A percentile compares a stretch with the other conserved stretches of the same genome.
Evolutionary conservation across 805 yeast species (phyloP).

Genomic region (Saccharomycopsis amapae): DNA sequence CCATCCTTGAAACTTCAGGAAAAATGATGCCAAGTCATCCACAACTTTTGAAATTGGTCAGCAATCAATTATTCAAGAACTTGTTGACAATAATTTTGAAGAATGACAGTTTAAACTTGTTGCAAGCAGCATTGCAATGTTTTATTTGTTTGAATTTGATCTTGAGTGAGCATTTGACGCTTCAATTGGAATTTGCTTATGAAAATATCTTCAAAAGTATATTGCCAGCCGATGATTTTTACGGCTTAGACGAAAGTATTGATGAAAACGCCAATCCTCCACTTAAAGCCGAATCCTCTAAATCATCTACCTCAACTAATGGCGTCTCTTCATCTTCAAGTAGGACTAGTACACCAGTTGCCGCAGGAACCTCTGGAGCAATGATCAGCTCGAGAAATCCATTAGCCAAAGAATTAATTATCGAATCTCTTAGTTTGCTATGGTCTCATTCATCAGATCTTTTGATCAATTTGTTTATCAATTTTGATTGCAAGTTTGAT

Average conservation of each 20-base stretch:
- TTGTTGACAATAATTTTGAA: constrained; percentile 72
- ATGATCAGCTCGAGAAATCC: constrained; percentile 26
- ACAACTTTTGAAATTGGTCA: constrained; percentile 51
- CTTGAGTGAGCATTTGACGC: constrained; percentile 55
- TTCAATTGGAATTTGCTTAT: constrained; percentile 74
- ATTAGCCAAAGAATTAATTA: constrained; percentile 65
- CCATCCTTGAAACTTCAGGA: constrained; percentile 80
- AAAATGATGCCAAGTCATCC: constrained; percentile 40
- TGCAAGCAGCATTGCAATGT: constrained; percentile 69
- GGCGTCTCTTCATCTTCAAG: constrained; percentile 22
- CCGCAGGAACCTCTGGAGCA: not conserved
- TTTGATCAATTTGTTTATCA: constrained; percentile 68
- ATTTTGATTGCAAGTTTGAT: constrained; percentile 78
- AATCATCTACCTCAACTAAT: not conserved
- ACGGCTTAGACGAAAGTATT: constrained; percentile 21
- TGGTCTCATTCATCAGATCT: constrained; percentile 78
- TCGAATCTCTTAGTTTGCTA: constrained; percentile 74
- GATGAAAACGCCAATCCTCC: constrained; percentile 19
- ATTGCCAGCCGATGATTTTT: constrained; percentile 31
- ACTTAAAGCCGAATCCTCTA: constrained; percentile 8
- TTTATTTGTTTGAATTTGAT: constrained; percentile 67
- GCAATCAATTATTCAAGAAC: constrained; percentile 82
- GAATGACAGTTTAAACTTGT: constrained; percentile 61
- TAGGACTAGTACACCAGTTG: constrained; percentile 30
- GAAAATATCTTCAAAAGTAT: constrained; percentile 56